Evolutionary conservation across 23 red algal species (phyloP).

Genomic region (Pyropia yezoensis): DNA sequence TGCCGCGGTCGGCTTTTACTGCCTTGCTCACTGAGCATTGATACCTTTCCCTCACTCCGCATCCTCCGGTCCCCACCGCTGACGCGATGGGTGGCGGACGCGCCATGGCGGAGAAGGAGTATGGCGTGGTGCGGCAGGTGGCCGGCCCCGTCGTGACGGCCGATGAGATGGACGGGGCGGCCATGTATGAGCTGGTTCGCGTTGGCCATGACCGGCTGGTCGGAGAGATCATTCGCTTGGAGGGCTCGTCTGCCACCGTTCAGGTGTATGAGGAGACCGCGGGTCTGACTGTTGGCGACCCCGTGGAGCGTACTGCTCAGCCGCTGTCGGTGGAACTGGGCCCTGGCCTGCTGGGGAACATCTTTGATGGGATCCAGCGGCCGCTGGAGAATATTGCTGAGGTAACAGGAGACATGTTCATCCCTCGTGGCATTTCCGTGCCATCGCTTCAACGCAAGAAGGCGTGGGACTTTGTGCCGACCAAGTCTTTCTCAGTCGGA

Average conservation of each 20-base stretch:
- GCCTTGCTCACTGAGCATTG: too few relatives aligned
- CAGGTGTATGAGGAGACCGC: conserved; percentile 97
- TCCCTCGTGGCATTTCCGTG: conserved; percentile 83
- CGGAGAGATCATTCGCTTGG: conserved; percentile 95
- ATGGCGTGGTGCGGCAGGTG: conserved; percentile 78
- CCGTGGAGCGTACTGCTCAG: conserved; percentile 77
- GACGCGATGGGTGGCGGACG: too few relatives aligned
- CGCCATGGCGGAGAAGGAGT: too few relatives aligned
- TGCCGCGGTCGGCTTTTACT: too few relatives aligned
- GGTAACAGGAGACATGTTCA: conserved; percentile 78
- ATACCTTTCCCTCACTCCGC: too few relatives aligned
- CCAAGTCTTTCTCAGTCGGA: conserved; percentile 43
- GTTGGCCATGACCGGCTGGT: conserved; percentile 84
- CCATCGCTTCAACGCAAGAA: conserved; percentile 71
- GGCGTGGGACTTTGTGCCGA: conserved; percentile 83
- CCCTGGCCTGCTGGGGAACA: conserved; percentile 87
- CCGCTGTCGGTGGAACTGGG: conserved; percentile 99
- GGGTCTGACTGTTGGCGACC: conserved; percentile 88
- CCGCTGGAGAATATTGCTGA: conserved; percentile 90
- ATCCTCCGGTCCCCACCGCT: too few relatives aligned
- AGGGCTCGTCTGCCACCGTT: conserved; percentile 85
- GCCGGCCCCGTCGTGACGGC: conserved; percentile 94
- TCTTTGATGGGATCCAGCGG: conserved; percentile 97
- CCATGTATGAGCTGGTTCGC: conserved; percentile 99
- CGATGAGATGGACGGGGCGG: conserved; percentile 83